Base-by-base conservation (phyloP, 176 grass and related monocot species). In the Rhynchospora breviuscula region DNA sequence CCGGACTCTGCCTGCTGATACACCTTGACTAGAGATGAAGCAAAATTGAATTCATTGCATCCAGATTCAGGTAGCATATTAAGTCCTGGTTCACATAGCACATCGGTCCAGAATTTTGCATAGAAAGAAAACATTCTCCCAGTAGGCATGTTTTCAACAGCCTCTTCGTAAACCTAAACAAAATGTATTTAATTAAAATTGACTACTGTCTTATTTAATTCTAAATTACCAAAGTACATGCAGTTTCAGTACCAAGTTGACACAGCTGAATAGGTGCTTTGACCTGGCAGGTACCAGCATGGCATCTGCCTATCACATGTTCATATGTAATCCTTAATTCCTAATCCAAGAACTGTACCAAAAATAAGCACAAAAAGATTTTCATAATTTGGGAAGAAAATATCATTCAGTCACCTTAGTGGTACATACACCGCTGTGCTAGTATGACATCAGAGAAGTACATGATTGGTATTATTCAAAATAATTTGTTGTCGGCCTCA, bases 111-210 rank as follows among this genome's bases (percentile, higher is more conserved):
- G 83, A 99, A 99, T 40, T 95, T 88, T 77, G 89, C 88, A 82
- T 93, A 99, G 54, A 99, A 73, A 25, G 89, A 92, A 74, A 88
- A 95, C 96, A 99, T 99, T 92, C 87, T 90, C 75, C 81, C 84
- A 57, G 93, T 99, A 63, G 86, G 86, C 57, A 95, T 86, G 12
- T 58, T 85, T 89, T 89, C 90, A 62, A 91, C 21, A 86, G 93
- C 96, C 87, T 99, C 96, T 84, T 90, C 93, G 26, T 90, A 95
- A 21, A 99, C 89, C 93, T 99, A 63, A 29, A 66, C 0, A 81
- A 49, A 66, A 82, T 40, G 46, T 23, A 63, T 22, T 65, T 75
- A 43, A 75, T 47, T 9, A 53, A 75, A 52, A 52, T 52, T 52
- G 12, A 53, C 25, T 53, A 53, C 11, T 53, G 6, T 53, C 71